Conservation (phyloP, 75 land plant genomes). For the Pinus taeda region DNA sequence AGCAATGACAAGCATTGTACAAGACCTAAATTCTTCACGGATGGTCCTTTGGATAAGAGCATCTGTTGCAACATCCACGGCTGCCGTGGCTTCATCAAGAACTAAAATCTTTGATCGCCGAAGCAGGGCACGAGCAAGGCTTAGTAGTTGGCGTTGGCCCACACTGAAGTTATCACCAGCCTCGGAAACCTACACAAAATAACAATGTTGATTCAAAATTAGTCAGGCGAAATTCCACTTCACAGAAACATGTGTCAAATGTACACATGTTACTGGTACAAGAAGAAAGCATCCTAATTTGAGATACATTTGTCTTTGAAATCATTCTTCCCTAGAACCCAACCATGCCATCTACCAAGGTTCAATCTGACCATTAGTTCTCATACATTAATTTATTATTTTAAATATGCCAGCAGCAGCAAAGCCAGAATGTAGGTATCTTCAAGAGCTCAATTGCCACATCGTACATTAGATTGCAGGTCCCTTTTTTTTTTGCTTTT, state of each 20-base stretch:
- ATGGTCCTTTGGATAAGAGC: constrained; percentile 95
- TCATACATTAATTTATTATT: too few relatives aligned
- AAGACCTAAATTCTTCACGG: constrained; percentile 92
- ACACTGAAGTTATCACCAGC: constrained; percentile 98
- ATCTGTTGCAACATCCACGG: constrained; percentile 99
- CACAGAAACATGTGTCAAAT: background rate
- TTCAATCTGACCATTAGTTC: too few relatives aligned
- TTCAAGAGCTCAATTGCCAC: background rate
- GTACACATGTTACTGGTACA: background rate
- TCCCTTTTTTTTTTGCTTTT: background rate
- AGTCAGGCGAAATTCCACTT: background rate
- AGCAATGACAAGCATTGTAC: constrained; percentile 98
- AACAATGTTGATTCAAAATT: background rate
- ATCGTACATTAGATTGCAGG: background rate
- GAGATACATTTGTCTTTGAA: background rate
- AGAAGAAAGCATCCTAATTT: background rate
- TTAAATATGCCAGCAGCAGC: background rate
- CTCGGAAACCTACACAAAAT: constrained; percentile 62
- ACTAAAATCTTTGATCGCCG: constrained; percentile 94
- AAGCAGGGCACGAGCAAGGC: constrained; percentile 92
- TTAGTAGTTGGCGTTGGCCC: constrained; percentile 94
- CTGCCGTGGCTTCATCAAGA: constrained; percentile 99
- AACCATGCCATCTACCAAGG: background rate
- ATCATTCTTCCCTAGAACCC: background rate
- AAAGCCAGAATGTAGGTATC: background rate